Conservation (phyloP, 1,284 basidiomycete genomes). For the Baeospora myosura region DNA sequence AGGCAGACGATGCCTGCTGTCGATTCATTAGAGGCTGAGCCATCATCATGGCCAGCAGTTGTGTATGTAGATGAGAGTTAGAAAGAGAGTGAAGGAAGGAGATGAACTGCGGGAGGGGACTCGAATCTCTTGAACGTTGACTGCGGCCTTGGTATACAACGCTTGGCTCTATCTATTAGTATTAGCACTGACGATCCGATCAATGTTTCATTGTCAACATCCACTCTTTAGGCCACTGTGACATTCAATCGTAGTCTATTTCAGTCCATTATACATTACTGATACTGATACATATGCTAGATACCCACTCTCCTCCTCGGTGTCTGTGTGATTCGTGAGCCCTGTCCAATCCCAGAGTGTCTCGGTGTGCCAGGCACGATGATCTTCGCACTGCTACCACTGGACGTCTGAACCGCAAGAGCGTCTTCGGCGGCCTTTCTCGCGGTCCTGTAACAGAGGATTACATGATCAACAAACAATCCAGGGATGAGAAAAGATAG, state of each 20-base stretch:
- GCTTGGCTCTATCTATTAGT: too few relatives aligned
- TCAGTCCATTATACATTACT: too few relatives aligned
- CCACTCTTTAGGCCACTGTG: too few relatives aligned
- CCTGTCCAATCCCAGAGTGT: slow-evolving; percentile 63
- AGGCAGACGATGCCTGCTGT: slow-evolving; percentile 12
- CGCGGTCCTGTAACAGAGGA: slow-evolving; percentile 40
- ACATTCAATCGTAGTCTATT: too few relatives aligned
- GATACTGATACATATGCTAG: too few relatives aligned
- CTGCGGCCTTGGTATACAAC: too few relatives aligned
- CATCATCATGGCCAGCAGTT: slow-evolving; percentile 3
- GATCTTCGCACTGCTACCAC: slow-evolving; percentile 57
- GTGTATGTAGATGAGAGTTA: too few relatives aligned
- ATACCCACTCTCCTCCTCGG: slow-evolving; percentile 51
- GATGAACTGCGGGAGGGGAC: too few relatives aligned
- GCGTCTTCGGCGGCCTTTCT: slow-evolving; percentile 63
- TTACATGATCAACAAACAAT: neutral
- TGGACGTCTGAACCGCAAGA: slow-evolving; percentile 49
- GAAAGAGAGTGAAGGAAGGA: too few relatives aligned
- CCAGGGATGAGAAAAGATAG: neutral
- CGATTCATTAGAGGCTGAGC: neutral
- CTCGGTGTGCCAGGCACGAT: slow-evolving; percentile 77
- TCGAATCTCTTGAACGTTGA: too few relatives aligned
- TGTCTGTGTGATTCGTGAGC: slow-evolving; percentile 55
- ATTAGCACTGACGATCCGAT: too few relatives aligned
- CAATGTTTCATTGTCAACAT: too few relatives aligned